Percentiles rank a stretch among this genome's conserved stretches.
phyloP scores from a whole-genome alignment of 2,329 filamentous ascomycete species.

The Colletotrichum tofieldiae region DNA sequence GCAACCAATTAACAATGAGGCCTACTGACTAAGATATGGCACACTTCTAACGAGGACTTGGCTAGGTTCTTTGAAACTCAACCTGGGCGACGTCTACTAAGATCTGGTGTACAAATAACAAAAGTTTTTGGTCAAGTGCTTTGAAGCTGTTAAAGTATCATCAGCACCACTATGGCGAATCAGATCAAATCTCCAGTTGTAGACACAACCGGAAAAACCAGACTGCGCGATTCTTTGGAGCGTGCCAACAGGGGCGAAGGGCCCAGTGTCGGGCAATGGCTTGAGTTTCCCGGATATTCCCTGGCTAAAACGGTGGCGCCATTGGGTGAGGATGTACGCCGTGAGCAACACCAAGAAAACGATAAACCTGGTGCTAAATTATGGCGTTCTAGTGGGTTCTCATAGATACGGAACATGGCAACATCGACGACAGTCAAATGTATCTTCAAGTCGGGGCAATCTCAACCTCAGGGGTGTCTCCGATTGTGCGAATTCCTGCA shows the following conservation, averaged over 20 bases:
- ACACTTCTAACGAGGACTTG: no score
- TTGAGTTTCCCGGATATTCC: conserved; percentile 52
- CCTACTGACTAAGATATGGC: no score
- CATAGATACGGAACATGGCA: conserved; percentile 19
- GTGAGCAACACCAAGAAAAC: no score
- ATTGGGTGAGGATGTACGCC: conserved; percentile 50
- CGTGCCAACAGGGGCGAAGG: conserved; percentile 48
- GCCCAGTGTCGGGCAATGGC: conserved; percentile 52
- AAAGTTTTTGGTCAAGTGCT: no score
- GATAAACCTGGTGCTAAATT: background rate
- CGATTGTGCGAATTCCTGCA: conserved; percentile 15
- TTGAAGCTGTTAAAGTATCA: no score
- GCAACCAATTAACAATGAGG: no score
- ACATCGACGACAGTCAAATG: conserved; percentile 24
- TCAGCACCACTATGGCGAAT: conserved; percentile 30
- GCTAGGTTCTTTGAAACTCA: no score
- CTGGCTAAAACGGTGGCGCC: conserved; percentile 50
- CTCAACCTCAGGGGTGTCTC: conserved; percentile 11
- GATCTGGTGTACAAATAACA: no score
- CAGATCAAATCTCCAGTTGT: conserved; percentile 45
- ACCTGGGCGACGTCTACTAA: no score
- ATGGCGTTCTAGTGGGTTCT: conserved; percentile 9
- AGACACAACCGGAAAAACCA: conserved; percentile 51
- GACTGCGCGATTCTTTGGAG: conserved; percentile 49
- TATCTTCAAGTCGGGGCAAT: conserved; percentile 27